phyloP scores from a whole-genome alignment of 1,139 yeast genomes.

The Schizosaccharomyces versatilis region DNA sequence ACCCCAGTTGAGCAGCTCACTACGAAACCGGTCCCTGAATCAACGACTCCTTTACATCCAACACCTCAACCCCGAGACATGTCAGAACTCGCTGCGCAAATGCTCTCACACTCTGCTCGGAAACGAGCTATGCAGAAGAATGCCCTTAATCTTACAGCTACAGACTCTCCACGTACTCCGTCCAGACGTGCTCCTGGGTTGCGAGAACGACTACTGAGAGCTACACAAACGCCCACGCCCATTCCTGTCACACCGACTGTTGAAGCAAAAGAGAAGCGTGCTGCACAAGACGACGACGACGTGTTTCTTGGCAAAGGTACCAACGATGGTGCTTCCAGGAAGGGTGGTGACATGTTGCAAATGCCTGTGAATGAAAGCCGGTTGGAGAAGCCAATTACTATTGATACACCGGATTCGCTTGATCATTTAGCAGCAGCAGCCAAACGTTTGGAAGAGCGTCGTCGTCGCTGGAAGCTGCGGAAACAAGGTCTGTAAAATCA shows the following conservation, averaged over 20 bases:
- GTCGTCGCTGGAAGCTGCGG: background rate
- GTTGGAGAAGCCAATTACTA: background rate
- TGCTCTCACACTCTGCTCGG: background rate
- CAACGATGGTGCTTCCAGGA: too few relatives aligned
- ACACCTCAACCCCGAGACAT: background rate
- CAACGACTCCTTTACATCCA: background rate
- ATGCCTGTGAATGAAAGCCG: too few relatives aligned
- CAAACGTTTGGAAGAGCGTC: background rate
- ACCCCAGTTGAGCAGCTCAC: too few relatives aligned
- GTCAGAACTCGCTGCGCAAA: background rate
- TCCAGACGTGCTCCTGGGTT: background rate
- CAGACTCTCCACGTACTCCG: background rate
- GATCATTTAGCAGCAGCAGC: background rate
- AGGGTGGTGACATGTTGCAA: too few relatives aligned
- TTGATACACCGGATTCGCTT: background rate
- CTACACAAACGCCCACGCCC: slow-evolving; percentile 1
- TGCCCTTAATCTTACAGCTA: background rate
- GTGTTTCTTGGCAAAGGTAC: too few relatives aligned
- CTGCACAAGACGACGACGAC: too few relatives aligned
- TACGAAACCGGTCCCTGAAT: too few relatives aligned
- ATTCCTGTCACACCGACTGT: background rate
- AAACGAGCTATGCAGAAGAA: background rate
- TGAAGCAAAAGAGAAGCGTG: too few relatives aligned
- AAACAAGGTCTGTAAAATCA: background rate
- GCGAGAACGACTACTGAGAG: background rate